These are phyloP conservation scores for Volvariella surrecta DNA, from an alignment of 1,284 basidiomycete species.

Conservation along the genomic window DNA sequence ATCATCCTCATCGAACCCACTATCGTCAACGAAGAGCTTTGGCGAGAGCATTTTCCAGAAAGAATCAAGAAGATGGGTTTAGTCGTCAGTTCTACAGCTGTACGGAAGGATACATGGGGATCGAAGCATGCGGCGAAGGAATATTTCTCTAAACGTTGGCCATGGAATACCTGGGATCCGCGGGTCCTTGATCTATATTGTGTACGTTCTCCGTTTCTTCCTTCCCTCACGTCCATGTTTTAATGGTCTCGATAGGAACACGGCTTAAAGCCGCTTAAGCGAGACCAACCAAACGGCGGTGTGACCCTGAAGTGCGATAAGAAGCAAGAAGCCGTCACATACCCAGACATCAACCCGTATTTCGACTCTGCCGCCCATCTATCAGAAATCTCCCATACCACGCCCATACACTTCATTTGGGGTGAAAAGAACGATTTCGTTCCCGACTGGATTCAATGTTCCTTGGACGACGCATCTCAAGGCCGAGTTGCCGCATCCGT, in stretches of 20 bases:
- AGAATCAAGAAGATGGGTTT: conserved; percentile 26
- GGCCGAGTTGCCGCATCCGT: conserved; percentile 31
- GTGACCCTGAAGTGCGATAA: conserved; percentile 32
- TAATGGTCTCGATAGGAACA: conserved; percentile 11
- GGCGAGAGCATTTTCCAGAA: conserved; percentile 24
- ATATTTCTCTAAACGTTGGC: conserved; percentile 30
- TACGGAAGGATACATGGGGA: conserved; percentile 28
- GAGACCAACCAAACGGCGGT: too few relatives aligned
- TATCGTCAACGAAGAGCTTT: conserved; percentile 26
- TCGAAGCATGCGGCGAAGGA: conserved; percentile 23
- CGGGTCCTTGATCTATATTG: conserved; percentile 23
- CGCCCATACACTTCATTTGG: conserved; percentile 35
- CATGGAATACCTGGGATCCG: conserved; percentile 34
- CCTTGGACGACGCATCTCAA: conserved; percentile 25
- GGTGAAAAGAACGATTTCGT: conserved; percentile 27
- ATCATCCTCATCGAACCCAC: conserved; percentile 35
- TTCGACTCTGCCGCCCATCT: conserved; percentile 28
- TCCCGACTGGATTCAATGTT: conserved; percentile 32
- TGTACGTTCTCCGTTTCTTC: conserved; percentile 21
- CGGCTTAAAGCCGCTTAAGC: conserved; percentile 15
- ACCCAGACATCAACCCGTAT: conserved; percentile 30
- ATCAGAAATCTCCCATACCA: conserved; percentile 18
- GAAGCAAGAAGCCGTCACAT: conserved; percentile 32
- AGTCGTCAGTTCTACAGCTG: conserved; percentile 23
- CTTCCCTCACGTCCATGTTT: too few relatives aligned